phyloP scores from a whole-genome alignment of 2,329 filamentous ascomycete genomes.

The Tolypocladium tundrense region DNA sequence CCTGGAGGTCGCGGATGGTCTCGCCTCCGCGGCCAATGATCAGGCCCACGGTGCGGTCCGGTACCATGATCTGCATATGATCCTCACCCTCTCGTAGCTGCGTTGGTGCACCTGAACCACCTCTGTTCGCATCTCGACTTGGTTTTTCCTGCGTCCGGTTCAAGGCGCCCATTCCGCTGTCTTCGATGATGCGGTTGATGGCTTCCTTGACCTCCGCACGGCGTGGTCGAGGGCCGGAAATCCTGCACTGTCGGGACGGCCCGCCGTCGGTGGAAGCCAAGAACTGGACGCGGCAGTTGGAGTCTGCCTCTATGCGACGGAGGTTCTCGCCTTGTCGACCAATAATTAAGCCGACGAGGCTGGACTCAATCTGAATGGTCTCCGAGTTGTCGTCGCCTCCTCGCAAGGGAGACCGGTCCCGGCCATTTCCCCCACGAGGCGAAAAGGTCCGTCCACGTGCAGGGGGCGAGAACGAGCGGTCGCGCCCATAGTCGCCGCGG shows the following conservation, averaged over 20 bases:
- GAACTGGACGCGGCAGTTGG: conserved; percentile 78
- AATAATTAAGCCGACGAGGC: conserved; percentile 81
- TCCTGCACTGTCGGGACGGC: conserved; percentile 73
- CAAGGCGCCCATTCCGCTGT: conserved; percentile 46
- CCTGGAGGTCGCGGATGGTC: conserved; percentile 85
- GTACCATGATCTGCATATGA: conserved; percentile 87
- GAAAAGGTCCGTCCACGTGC: conserved; percentile 48
- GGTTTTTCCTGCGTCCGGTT: conserved; percentile 32
- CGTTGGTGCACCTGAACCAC: conserved; percentile 17
- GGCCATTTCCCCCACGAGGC: conserved; percentile 41
- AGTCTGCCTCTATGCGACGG: conserved; percentile 73
- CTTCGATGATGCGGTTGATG: conserved; percentile 81
- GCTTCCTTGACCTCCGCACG: conserved; percentile 71
- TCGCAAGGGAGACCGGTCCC: conserved; percentile 49
- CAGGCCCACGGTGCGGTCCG: conserved; percentile 81
- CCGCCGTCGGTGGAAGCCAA: conserved; percentile 66
- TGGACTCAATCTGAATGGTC: conserved; percentile 77
- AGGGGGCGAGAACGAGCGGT: conserved; percentile 63
- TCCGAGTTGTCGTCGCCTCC: conserved; percentile 61
- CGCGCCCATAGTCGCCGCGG: conserved; percentile 37
- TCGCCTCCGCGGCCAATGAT: conserved; percentile 92
- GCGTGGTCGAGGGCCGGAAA: conserved; percentile 61
- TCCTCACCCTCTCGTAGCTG: conserved; percentile 70
- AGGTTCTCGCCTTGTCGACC: conserved; percentile 85
- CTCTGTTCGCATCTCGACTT: conserved; percentile 23